Conservation (phyloP, 129 eudicot genomes). For the Apium graveolens region DNA sequence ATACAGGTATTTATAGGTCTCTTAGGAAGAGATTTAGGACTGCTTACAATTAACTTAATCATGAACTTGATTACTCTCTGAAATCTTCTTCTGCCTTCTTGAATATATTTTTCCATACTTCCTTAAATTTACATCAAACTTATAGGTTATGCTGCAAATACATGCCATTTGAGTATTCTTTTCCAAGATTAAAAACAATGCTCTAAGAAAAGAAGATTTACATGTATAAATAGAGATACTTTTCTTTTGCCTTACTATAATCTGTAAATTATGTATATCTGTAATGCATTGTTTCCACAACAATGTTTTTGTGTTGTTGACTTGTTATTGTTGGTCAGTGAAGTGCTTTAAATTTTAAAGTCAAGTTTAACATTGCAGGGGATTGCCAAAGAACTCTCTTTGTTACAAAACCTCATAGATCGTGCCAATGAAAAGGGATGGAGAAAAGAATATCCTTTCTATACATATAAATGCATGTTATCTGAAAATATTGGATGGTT, state of each 20-base stretch:
- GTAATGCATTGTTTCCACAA: neutral
- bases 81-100: too few species aligned
- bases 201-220: neutral
- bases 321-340: neutral
- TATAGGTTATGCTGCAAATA: neutral
- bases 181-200: neutral
- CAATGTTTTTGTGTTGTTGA: neutral
- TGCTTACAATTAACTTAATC: too few species aligned
- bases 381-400: slow-evolving; percentile 55
- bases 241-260: neutral
- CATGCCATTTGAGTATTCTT: neutral
- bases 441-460: slow-evolving; percentile 86
- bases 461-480: neutral
- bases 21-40: too few species aligned
- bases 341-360: neutral
- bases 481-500: neutral
- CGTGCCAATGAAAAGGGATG: slow-evolving; percentile 96
- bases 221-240: neutral
- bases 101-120: too few species aligned
- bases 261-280: neutral
- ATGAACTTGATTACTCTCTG: too few species aligned
- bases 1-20: too few species aligned
- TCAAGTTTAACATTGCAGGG: slow-evolving; percentile 34
- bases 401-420: slow-evolving; percentile 65
- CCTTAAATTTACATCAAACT: too few species aligned